Evolutionary conservation across 495 filamentous ascomycete genomes (phyloP), one percentile per base, ranked within the genome.

Genomic region (Trichoderma virens): DNA sequence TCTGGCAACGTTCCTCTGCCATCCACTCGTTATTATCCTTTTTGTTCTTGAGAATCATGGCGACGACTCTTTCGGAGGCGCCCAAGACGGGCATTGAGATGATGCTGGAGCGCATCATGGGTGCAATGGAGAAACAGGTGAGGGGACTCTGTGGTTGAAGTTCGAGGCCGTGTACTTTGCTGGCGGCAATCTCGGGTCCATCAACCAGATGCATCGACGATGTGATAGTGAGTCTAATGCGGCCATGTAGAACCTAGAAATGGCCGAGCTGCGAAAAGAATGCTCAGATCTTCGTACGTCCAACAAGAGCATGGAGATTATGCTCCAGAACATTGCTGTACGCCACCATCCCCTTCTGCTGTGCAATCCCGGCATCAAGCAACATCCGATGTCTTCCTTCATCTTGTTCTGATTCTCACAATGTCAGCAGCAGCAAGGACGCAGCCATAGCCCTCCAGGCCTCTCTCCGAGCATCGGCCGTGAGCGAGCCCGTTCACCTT

Each of bases 41-140:
- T n/a, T 51, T n/a, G 4, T 25, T 47, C 5, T 51, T 51, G 20
- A 28, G 25, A 56, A 56, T 13, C 51, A 56, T 56, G 51, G 51
- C 51, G 18, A 16, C 51, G 51, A 11, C 51, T 56, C 23, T 56
- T 8, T 56, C 51, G 8, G 23, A 27, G 6, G 51, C 18, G 51
- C 51, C 51, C 51, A 56, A 16, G 51, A 56, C 30, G 51, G 51
- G 51, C 27, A 28, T 56, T 30, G 51, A 56, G 51, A 28, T 30
- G 27, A 56, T 56, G 51, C 13, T 56, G 51, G 51, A 56, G 51
- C 51, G 51, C 51, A 56, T 56, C 51, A 56, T 56, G 51, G 51
- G 27, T 28, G 51, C 51, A 25, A 56, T 56, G 51, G 51, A 56
- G 51, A 56, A 56, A 25, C 51, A 56, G 51, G 51, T 56, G 30